Evolutionary conservation across 2,329 filamentous ascomycete genomes (phyloP), one percentile per base, ranked within the genome.

Genomic region (Lecanicillium sp.): DNA sequence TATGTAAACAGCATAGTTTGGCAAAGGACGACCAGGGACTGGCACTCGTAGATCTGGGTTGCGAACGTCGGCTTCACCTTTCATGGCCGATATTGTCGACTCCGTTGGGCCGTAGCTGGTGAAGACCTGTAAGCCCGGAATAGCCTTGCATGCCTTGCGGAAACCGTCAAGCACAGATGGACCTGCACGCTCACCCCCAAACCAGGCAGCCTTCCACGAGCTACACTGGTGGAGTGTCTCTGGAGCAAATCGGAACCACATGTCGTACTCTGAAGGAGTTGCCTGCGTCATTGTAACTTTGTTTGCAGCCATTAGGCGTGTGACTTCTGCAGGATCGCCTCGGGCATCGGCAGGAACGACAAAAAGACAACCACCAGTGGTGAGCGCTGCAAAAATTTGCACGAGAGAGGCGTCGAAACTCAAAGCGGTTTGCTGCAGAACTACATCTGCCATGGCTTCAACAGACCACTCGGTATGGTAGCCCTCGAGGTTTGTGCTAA

Each of bases 1-100:
- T 5, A 72, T 56, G 38, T 66, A 68, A 2, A 62, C 42, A 2
- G 57, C 48, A 1, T 57, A 50, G 41, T 60, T 60, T 3, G 47
- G 48, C 6, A 47, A 14, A 3, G 37, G 4, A 6, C 20, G 15
- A 6, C 32, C 29, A 1, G 28, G 20, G n/a, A 34, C 31, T 6
- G 29, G 28, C 14, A 29, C 14, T 5, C 17, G 8, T n/a, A 32
- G 14, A 18, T 15, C 19, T 9, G 30, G 16, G n/a, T 42, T 18
- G n/a, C 19, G 16, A 16, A 39, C 11, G 18, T 39, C 30, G 16
- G 30, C 37, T 25, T 31, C 37, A 14, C 29, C 29, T n/a, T 39
- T 33, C 20, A 39, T 33, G 11, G 29, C 16, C 13, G 37, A 32
- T 8, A 32, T 19, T 4, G 37, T 33, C 3, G 18, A 13, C 25